phyloP scores from a whole-genome alignment of 768 basidiomycete genomes.

The Glaciozyma antarctica region DNA sequence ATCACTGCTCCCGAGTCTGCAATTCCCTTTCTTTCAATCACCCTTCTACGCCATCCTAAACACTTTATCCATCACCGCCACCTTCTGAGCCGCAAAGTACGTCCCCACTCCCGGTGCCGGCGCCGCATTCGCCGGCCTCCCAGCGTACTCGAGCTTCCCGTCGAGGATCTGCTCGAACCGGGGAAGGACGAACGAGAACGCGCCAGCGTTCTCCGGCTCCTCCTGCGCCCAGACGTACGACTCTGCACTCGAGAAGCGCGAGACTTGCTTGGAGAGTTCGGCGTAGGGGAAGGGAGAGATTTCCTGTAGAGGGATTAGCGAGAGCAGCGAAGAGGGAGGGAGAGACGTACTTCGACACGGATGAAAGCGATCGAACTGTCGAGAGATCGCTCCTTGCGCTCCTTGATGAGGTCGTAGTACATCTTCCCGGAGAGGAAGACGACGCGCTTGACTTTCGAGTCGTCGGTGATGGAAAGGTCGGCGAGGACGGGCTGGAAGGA shows the following conservation, averaged over 20 bases:
- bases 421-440: slow-evolving; percentile 71
- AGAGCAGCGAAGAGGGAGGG: background rate
- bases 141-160: slow-evolving; percentile 44
- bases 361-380: slow-evolving; percentile 38
- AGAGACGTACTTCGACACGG: slow-evolving; percentile 22
- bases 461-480: slow-evolving; percentile 52
- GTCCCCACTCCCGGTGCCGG: slow-evolving; percentile 68
- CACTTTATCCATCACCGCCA: slow-evolving; percentile 50
- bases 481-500: slow-evolving; percentile 47
- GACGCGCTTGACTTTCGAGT: slow-evolving; percentile 50
- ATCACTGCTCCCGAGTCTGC: background rate
- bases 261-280: slow-evolving; percentile 46
- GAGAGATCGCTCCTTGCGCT: slow-evolving; percentile 48
- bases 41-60: slow-evolving; percentile 41
- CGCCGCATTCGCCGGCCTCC: slow-evolving; percentile 60
- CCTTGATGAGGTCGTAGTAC: slow-evolving; percentile 74
- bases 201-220: slow-evolving; percentile 79
- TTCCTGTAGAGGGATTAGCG: slow-evolving; percentile 57
- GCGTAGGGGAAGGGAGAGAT: slow-evolving; percentile 77
- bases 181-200: slow-evolving; percentile 56
- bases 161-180: slow-evolving; percentile 51
- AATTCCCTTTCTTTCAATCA: too few species aligned
- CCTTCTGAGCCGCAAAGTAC: slow-evolving; percentile 59
- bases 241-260: slow-evolving; percentile 41
- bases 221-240: slow-evolving; percentile 69